Base-by-base conservation (phyloP, 2,329 filamentous ascomycete species). In the Neofusicoccum parvum region DNA sequence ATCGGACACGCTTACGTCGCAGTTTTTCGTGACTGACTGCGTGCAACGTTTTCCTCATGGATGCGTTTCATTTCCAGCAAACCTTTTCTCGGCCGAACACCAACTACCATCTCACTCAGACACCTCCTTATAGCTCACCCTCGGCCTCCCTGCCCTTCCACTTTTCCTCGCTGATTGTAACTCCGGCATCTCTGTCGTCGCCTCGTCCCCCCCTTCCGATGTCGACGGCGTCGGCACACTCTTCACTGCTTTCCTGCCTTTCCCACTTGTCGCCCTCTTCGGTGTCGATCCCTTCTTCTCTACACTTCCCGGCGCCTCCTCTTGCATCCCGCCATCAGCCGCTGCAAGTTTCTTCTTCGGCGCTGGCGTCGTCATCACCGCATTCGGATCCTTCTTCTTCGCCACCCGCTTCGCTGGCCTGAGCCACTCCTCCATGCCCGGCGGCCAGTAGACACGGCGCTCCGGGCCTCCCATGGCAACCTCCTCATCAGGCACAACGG, bases 401-500 rank as follows among this genome's bases (percentile, higher is more conserved):
- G 87, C 76, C 68, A 89, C 85, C 65, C 88, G 85, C 80, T 96
- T 97, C 77, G 86, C 89, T 0, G 93, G 92, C 64, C 89, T 85
- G 23, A 97, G 80, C 92, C 93, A 97, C 68, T 96, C 91, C 75
- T 97, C 94, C 88, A 93, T 92, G 0, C 92, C 92, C 1, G 87
- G 83, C 0, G 93, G 94, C 94, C 94, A 97, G 75, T 96, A 97
- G 0, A 97, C 94, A 48, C 94, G 83, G 56, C 88, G 83, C 32
- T 94, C 84, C 0, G 89, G 87, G 0, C 94, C 94, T 45, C 94
- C 94, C 94, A 97, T 97, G 2, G 88, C 89, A 12, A 95, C 81
- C 17, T 96, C 91, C 5, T 90, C 86, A 0, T 89, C 84, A 0
- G 84, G 81, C 0, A 95, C 79, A 6, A 81, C 62, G 5, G 75